These are phyloP conservation scores for Hyphopichia buzzinii DNA, from an alignment of 1,139 yeast genomes.

Conservation along the genomic window DNA sequence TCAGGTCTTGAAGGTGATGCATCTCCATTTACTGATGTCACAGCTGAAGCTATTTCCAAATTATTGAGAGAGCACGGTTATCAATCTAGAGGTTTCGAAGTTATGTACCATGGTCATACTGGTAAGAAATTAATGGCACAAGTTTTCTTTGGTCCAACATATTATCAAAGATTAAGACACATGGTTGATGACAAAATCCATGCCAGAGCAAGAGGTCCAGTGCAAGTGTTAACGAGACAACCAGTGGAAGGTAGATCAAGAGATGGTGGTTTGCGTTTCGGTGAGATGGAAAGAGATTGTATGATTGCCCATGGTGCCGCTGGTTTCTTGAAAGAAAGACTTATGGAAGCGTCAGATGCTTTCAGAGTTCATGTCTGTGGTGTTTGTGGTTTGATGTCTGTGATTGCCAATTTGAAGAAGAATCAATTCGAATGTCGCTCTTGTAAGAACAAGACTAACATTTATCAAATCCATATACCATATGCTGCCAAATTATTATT, in stretches of 20 bases:
- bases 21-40: constrained; percentile 97
- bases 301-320: constrained; percentile 99
- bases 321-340: constrained; percentile 84
- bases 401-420: constrained; percentile 94
- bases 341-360: constrained; percentile 99
- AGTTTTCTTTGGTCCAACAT: constrained; percentile 97
- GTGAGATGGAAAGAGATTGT: constrained; percentile 99
- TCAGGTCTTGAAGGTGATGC: constrained; percentile 93
- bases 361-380: constrained; percentile 98
- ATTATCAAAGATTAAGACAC: constrained; percentile 96
- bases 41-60: constrained; percentile 93
- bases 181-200: constrained; percentile 99
- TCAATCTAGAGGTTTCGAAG: constrained; percentile 94
- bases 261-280: constrained; percentile 98
- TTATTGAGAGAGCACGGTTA: constrained; percentile 89
- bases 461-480: constrained; percentile 95
- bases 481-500: constrained; percentile 94
- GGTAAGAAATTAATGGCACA: constrained; percentile 98
- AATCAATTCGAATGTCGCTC: constrained; percentile 98
- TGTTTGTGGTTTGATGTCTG: constrained; percentile 95
- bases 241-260: constrained; percentile 99
- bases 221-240: constrained; percentile 96
- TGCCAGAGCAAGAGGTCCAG: constrained; percentile 98
- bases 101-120: constrained; percentile 96
- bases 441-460: constrained; percentile 96